Evolutionary conservation across 2,329 filamentous ascomycete genomes (phyloP).

Genomic region (Verticillium klebahnii): DNA sequence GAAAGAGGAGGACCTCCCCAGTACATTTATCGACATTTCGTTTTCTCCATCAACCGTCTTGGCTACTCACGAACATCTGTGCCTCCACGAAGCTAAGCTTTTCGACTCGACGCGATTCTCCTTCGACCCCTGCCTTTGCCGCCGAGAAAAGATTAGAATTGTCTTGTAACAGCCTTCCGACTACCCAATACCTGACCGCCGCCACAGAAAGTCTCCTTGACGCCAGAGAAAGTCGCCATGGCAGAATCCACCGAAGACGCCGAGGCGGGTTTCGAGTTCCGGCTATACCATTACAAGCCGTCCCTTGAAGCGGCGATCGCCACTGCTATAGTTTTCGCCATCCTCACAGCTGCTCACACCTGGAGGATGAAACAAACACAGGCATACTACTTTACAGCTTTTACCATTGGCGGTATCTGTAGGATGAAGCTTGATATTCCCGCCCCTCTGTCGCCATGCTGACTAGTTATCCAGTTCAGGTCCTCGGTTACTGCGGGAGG

Average conservation of each 20-base stretch:
- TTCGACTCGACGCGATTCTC: no score
- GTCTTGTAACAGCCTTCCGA: no score
- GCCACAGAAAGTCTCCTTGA: no score
- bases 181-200: no score
- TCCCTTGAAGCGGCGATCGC: constrained; percentile 9
- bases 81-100: no score
- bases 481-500: constrained; percentile 17
- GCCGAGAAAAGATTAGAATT: no score
- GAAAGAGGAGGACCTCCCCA: no score
- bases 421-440: not conserved
- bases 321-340: constrained; percentile 6
- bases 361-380: constrained; percentile 8
- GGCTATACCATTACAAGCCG: constrained; percentile 12
- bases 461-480: constrained; percentile 10
- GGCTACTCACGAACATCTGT: no score
- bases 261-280: constrained; percentile 8
- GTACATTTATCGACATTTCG: no score
- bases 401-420: constrained; percentile 12
- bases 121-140: no score
- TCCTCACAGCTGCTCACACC: constrained; percentile 1
- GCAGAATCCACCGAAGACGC: not conserved
- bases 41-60: no score
- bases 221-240: not conserved
- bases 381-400: constrained; percentile 12
- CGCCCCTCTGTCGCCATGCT: no score